phyloP scores from a whole-genome alignment of 2,329 filamentous ascomycete species.

The Claviceps sp. region DNA sequence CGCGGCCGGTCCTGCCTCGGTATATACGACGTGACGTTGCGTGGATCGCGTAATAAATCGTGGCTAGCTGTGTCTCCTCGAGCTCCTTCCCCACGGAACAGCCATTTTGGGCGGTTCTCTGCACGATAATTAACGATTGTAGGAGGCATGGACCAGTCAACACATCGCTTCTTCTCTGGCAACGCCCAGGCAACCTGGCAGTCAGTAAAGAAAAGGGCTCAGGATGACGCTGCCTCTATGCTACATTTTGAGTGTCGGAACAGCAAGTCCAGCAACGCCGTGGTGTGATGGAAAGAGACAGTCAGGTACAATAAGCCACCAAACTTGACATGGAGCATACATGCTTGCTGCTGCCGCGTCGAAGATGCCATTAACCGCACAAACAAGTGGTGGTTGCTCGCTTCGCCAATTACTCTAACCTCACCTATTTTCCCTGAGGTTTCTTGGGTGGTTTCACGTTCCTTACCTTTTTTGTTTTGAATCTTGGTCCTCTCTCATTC shows the following conservation, averaged over 20 bases:
- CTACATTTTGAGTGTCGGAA: neutral
- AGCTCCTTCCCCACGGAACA: neutral
- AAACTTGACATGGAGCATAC: neutral
- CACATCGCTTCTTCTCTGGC: neutral
- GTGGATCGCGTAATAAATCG: neutral
- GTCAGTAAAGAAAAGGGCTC: neutral
- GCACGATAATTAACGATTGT: neutral
- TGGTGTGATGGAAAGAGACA: neutral
- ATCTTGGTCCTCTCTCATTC: slow-evolving; percentile 4
- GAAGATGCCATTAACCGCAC: neutral
- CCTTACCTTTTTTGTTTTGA: neutral
- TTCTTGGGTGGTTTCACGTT: neutral
- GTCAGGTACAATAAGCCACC: neutral
- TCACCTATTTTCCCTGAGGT: neutral
- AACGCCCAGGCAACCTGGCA: slow-evolving; percentile 1
- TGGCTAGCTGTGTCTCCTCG: no score
- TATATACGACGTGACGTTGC: neutral
- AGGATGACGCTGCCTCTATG: neutral
- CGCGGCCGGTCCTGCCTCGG: neutral
- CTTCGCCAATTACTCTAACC: neutral
- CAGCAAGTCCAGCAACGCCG: neutral
- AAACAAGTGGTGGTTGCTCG: slow-evolving; percentile 1
- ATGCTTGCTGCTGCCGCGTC: slow-evolving; percentile 1
- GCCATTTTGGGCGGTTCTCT: neutral
- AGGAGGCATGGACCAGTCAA: neutral